phyloP scores from a whole-genome alignment of 2,329 filamentous ascomycete genomes.

The Aureobasidium pullulans region DNA sequence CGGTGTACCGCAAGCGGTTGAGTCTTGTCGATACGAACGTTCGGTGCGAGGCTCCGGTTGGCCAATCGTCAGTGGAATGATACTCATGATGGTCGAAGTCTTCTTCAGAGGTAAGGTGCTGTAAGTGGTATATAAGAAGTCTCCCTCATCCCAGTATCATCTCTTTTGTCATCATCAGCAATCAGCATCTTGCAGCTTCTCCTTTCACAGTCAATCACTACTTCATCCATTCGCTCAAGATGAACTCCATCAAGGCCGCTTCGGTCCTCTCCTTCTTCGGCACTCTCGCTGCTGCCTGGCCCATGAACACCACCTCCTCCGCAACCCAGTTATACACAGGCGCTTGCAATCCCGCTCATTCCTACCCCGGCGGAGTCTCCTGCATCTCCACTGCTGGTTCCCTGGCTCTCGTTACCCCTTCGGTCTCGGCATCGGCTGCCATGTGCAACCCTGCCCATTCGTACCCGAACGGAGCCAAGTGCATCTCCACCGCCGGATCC shows the following conservation, averaged over 20 bases:
- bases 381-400: conserved; percentile 16
- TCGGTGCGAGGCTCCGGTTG: not conserved
- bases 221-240: conserved; percentile 4
- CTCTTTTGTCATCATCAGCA: not conserved
- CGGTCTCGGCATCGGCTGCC: conserved; percentile 17
- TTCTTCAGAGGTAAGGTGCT: not conserved
- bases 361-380: not conserved
- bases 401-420: conserved; percentile 17
- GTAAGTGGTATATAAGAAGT: not conserved
- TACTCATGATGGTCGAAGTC: not conserved
- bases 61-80: not conserved
- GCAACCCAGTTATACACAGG: not conserved
- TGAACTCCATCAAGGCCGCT: conserved; percentile 10
- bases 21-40: not conserved
- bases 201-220: not conserved
- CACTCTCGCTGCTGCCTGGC: not conserved
- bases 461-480: not conserved
- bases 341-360: conserved; percentile 21
- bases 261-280: not conserved
- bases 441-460: conserved; percentile 11
- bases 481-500: conserved; percentile 14
- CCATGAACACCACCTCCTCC: not conserved
- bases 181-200: conserved; percentile 2
- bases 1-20: not conserved
- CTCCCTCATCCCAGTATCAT: not conserved